These are phyloP conservation scores for Chaetoceros muelleri DNA, from an alignment of 108 stramenopile genomes.

Conservation along the genomic window DNA sequence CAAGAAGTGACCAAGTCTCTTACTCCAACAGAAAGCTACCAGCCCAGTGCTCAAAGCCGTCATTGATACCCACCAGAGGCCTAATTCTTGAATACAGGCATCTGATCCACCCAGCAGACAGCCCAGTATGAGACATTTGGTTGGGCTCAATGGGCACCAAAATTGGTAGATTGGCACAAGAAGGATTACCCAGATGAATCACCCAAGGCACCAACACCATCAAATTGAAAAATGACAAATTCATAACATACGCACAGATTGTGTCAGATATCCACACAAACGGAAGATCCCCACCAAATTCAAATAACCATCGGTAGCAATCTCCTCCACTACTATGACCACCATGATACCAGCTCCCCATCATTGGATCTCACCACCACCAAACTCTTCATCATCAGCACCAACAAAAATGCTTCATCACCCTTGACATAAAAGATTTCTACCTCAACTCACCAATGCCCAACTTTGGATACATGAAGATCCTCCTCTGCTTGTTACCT, in stretches of 20 bases:
- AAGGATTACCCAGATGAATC: no score
- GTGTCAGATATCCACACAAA: conserved; percentile 12
- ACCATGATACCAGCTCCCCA: conserved; percentile 6
- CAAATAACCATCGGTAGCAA: conserved; percentile 13
- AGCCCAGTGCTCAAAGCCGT: no score
- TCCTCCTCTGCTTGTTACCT: conserved; percentile 15
- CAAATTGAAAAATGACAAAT: conserved; percentile 16
- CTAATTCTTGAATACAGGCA: no score
- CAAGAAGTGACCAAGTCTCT: no score
- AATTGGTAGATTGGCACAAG: no score
- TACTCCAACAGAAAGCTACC: no score
- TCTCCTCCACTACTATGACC: conserved; percentile 11
- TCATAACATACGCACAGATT: conserved; percentile 8
- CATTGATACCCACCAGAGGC: no score
- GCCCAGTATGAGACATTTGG: no score
- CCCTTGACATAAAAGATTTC: conserved; percentile 28
- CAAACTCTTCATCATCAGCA: conserved; percentile 12
- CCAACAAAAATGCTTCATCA: conserved; percentile 29
- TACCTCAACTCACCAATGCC: conserved; percentile 26
- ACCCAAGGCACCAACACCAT: conserved; percentile 28
- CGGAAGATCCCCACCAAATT: conserved; percentile 8
- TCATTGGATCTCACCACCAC: conserved; percentile 10
- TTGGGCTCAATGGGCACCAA: no score
- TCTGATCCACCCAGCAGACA: no score
- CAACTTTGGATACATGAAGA: neutral